phyloP scores from a whole-genome alignment of 371 early-diverging fungal genomes.

The Nematocida minor region DNA sequence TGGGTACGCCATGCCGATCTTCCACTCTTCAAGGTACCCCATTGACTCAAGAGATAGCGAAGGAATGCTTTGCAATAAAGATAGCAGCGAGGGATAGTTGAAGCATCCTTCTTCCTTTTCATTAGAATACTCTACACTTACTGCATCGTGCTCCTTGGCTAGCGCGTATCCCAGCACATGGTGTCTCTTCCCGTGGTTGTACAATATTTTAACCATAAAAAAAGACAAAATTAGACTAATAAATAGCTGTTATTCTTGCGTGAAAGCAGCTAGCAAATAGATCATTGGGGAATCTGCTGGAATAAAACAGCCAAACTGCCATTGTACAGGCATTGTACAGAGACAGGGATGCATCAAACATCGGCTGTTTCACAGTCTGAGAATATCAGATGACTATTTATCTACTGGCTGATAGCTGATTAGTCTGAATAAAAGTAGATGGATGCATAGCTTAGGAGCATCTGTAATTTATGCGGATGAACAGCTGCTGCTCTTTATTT shows the following conservation, averaged over 20 bases:
- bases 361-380: too few relatives aligned
- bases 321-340: too few relatives aligned
- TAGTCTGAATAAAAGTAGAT: too few relatives aligned
- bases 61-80: conserved; percentile 15
- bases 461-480: too few relatives aligned
- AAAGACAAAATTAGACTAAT: not conserved
- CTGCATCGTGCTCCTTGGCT: not conserved
- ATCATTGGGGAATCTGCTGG: too few relatives aligned
- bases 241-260: not conserved
- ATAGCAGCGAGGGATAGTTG: conserved; percentile 1
- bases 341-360: too few relatives aligned
- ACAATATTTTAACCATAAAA: conserved; percentile 39
- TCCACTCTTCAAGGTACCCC: conserved; percentile 16
- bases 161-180: conserved; percentile 1
- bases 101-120: conserved; percentile 14
- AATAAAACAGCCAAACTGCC: too few relatives aligned
- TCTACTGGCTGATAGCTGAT: too few relatives aligned
- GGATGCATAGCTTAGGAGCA: too few relatives aligned
- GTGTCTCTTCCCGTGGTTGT: conserved; percentile 19
- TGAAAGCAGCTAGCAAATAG: too few relatives aligned
- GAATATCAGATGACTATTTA: too few relatives aligned
- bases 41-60: not conserved
- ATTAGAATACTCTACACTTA: not conserved
- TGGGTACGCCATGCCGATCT: conserved; percentile 4
- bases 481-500: too few relatives aligned